These are phyloP conservation scores for Colletotrichum navitas DNA, from an alignment of 2,329 filamentous ascomycete genomes.

Conservation along the genomic window DNA sequence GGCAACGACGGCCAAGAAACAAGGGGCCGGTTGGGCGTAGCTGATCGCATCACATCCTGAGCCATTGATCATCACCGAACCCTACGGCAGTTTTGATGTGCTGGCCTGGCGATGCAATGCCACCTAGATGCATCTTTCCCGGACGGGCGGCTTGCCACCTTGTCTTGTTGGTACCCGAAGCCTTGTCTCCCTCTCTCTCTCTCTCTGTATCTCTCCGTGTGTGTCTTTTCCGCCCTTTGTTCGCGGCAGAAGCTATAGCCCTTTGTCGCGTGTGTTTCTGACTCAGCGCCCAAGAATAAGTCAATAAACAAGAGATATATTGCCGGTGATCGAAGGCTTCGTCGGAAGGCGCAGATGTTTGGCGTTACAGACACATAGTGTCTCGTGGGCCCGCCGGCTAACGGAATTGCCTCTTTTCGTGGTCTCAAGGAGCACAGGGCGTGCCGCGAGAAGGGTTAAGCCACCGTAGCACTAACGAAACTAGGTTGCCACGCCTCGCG, in stretches of 20 bases:
- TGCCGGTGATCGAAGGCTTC: not conserved
- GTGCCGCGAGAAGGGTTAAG: not conserved
- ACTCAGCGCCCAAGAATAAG: not conserved
- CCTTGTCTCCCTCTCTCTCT: not conserved
- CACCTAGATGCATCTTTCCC: not conserved
- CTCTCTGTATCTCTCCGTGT: not conserved
- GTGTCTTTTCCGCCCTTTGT: not conserved
- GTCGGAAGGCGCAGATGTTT: slow-evolving; percentile 1
- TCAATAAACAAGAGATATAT: not conserved
- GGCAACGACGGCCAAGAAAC: slow-evolving; percentile 21
- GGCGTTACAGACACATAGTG: slow-evolving; percentile 11
- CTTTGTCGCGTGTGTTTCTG: not conserved
- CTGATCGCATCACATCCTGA: not conserved
- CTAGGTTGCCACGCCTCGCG: not conserved
- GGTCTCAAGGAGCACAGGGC: not conserved
- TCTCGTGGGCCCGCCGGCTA: not conserved
- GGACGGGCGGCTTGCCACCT: slow-evolving; percentile 1
- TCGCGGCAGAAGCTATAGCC: not conserved
- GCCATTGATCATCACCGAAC: not conserved
- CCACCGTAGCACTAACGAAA: not conserved
- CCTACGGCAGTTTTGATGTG: not conserved
- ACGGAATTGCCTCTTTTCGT: not conserved
- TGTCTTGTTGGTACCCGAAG: not conserved
- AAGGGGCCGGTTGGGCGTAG: slow-evolving; percentile 14
- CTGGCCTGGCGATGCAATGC: slow-evolving; percentile 11